Percentiles rank a stretch among this genome's conserved stretches.
These are phyloP conservation scores for Ceratocystis lukuohia DNA, from an alignment of 2,329 filamentous ascomycete genomes.

Conservation along the genomic window DNA sequence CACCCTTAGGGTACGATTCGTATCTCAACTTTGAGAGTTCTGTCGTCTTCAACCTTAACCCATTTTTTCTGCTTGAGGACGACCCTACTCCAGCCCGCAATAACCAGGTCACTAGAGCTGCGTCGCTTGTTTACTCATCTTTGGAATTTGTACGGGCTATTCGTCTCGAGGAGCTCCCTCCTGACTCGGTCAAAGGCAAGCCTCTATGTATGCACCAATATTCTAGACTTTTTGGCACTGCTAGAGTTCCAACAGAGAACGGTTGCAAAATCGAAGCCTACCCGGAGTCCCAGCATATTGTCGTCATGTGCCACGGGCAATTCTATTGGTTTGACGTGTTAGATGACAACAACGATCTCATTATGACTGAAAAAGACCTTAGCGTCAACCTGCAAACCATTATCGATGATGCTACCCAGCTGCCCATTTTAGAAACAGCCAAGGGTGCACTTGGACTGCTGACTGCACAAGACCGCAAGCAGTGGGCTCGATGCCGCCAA, in stretches of 20 bases:
- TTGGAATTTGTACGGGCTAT: conserved; percentile 88
- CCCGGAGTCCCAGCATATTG: conserved; percentile 79
- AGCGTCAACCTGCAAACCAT: conserved; percentile 85
- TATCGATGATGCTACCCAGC: conserved; percentile 77
- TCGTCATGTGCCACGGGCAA: conserved; percentile 86
- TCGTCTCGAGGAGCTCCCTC: conserved; percentile 78
- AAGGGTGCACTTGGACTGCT: conserved; percentile 86
- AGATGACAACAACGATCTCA: conserved; percentile 84
- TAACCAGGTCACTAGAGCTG: conserved; percentile 76
- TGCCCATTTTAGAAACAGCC: conserved; percentile 85
- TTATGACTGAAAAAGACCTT: conserved; percentile 94
- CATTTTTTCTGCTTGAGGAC: conserved; percentile 94
- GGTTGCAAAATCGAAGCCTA: conserved; percentile 95
- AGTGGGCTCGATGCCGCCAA: conserved; percentile 85
- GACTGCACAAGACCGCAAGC: conserved; percentile 90
- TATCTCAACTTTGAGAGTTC: conserved; percentile 97
- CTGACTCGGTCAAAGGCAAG: conserved; percentile 69
- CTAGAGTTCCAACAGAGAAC: conserved; percentile 82
- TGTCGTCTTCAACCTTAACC: conserved; percentile 92
- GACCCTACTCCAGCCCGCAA: conserved; percentile 93
- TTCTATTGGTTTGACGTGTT: conserved; percentile 99
- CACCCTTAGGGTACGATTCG: conserved; percentile 78
- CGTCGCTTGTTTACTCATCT: conserved; percentile 80
- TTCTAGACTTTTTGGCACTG: conserved; percentile 86
- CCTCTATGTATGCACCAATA: conserved; percentile 98